Percentiles rank a stretch among this genome's conserved stretches.
phyloP scores from a whole-genome alignment of 768 basidiomycete species.

The Auriscalpium orientale region DNA sequence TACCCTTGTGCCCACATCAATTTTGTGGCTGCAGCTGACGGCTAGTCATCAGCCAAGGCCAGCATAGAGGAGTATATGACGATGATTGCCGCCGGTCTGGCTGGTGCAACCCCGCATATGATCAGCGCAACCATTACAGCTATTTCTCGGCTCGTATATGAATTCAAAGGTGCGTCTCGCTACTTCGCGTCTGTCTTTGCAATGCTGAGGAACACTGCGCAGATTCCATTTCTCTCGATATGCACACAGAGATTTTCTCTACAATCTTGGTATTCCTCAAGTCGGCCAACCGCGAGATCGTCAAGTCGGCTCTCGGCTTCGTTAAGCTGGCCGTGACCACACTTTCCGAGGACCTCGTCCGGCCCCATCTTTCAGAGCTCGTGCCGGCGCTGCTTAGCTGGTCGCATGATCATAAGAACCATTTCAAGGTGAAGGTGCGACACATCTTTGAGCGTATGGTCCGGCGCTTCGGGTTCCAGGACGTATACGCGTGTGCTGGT shows the following conservation, averaged over 20 bases:
- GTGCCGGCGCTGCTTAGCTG: slow-evolving; percentile 83
- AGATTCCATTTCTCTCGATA: slow-evolving; percentile 64
- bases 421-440: slow-evolving; percentile 94
- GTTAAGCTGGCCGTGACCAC: slow-evolving; percentile 90
- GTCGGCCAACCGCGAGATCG: slow-evolving; percentile 94
- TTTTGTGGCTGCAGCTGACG: too few species aligned
- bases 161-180: slow-evolving; percentile 75
- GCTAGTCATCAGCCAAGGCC: slow-evolving; percentile 42
- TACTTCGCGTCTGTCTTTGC: not conserved
- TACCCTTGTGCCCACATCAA: slow-evolving; percentile 3
- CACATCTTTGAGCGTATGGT: slow-evolving; percentile 97
- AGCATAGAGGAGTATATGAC: slow-evolving; percentile 89
- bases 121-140: slow-evolving; percentile 96
- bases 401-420: slow-evolving; percentile 98
- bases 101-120: slow-evolving; percentile 93
- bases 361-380: slow-evolving; percentile 68
- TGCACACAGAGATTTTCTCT: slow-evolving; percentile 77
- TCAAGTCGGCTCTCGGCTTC: slow-evolving; percentile 93
- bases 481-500: slow-evolving; percentile 64
- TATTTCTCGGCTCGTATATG: slow-evolving; percentile 88
- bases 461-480: slow-evolving; percentile 82
- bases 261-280: slow-evolving; percentile 88
- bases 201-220: not conserved
- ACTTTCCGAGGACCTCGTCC: slow-evolving; percentile 60
- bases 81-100: slow-evolving; percentile 93